Conservation (phyloP, 1,284 basidiomycete species). For the Leccinum subatratum region DNA sequence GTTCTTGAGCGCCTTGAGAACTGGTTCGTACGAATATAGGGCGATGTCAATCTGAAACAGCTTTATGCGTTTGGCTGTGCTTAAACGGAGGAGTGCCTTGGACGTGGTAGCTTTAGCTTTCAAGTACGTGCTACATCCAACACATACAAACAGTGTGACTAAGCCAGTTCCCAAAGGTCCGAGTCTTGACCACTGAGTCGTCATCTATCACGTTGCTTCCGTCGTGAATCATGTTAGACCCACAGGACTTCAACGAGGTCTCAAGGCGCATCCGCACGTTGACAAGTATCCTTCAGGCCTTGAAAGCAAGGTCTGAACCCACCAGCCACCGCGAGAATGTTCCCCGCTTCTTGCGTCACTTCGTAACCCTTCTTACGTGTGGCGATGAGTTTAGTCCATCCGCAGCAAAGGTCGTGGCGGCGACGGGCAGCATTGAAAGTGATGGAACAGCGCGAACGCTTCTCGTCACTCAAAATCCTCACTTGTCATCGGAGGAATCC, state of each 20-base stretch:
- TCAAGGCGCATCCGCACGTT: too few relatives aligned
- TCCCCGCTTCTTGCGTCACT: background rate
- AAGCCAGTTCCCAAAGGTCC: too few relatives aligned
- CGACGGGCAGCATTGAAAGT: background rate
- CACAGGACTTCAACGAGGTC: too few relatives aligned
- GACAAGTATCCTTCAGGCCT: too few relatives aligned
- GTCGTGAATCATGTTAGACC: too few relatives aligned
- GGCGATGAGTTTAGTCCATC: background rate
- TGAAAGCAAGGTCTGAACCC: too few relatives aligned
- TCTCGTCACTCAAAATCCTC: background rate
- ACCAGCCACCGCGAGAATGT: too few relatives aligned
- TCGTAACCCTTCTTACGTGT: background rate
- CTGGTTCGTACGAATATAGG: slow-evolving; percentile 58
- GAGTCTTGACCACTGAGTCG: too few relatives aligned
- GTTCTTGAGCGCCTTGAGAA: slow-evolving; percentile 50
- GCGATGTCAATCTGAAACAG: slow-evolving; percentile 58
- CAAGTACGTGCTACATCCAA: too few relatives aligned
- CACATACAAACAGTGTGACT: too few relatives aligned
- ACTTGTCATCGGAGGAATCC: background rate
- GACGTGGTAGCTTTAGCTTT: slow-evolving; percentile 32
- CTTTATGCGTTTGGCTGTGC: slow-evolving; percentile 34
- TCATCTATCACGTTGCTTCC: too few relatives aligned
- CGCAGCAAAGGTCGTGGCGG: background rate
- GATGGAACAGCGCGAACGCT: background rate
- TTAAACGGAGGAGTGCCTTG: slow-evolving; percentile 41